Percentiles rank a stretch among this genome's conserved stretches.
These are phyloP conservation scores for Arctostaphylos glauca DNA, from an alignment of 148 eudicot genomes.

Conservation along the genomic window DNA sequence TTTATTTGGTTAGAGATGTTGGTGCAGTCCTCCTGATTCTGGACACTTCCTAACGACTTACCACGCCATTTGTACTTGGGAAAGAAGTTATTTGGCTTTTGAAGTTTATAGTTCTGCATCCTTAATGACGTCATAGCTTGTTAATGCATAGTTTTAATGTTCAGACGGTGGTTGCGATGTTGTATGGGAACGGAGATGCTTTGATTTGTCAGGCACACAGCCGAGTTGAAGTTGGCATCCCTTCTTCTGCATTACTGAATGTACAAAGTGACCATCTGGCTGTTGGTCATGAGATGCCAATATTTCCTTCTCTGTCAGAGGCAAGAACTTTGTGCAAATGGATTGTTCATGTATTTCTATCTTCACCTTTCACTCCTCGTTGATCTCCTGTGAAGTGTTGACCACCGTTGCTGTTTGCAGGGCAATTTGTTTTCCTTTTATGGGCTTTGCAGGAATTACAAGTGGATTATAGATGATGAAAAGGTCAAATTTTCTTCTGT, in stretches of 20 bases:
- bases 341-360: not conserved
- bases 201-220: slow-evolving; percentile 61
- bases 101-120: not conserved
- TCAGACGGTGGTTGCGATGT: slow-evolving; percentile 57
- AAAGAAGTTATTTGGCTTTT: slow-evolving; percentile 3
- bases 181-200: slow-evolving; percentile 53
- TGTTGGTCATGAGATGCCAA: slow-evolving; percentile 63
- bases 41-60: not conserved
- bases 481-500: slow-evolving; percentile 33
- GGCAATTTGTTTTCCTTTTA: slow-evolving; percentile 87
- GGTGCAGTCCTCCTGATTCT: not conserved
- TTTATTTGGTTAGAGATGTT: not conserved
- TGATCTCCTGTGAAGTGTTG: slow-evolving; percentile 15
- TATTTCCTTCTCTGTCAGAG: slow-evolving; percentile 67
- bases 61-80: not conserved
- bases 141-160: slow-evolving; percentile 4
- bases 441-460: slow-evolving; percentile 73
- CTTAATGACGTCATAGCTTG: not conserved
- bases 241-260: slow-evolving; percentile 59
- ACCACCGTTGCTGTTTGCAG: slow-evolving; percentile 32
- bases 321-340: slow-evolving; percentile 28
- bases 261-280: slow-evolving; percentile 77
- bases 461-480: slow-evolving; percentile 66
- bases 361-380: not conserved
- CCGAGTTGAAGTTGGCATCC: slow-evolving; percentile 65